Evolutionary conservation across 1,139 yeast species (phyloP).

Genomic region (Saccharomyces hybrid): DNA sequence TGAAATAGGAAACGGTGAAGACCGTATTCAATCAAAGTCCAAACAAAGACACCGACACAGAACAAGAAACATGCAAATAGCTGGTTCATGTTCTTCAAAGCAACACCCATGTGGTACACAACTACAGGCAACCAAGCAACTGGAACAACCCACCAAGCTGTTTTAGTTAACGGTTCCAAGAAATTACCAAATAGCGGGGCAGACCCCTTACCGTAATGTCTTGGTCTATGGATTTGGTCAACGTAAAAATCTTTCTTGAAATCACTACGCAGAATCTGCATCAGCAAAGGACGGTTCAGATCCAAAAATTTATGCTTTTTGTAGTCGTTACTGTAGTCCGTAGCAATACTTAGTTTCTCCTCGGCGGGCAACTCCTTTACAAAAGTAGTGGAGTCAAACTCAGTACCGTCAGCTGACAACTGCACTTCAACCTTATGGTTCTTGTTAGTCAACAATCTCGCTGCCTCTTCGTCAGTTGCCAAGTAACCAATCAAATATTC

Average conservation of each 20-base stretch:
- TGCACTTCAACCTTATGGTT: slow-evolving; percentile 37
- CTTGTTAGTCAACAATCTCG: slow-evolving; percentile 40
- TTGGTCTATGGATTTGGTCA: slow-evolving; percentile 94
- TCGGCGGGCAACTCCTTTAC: slow-evolving; percentile 58
- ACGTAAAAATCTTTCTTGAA: slow-evolving; percentile 83
- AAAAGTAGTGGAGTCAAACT: slow-evolving; percentile 45
- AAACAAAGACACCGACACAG: slow-evolving; percentile 64
- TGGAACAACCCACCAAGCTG: slow-evolving; percentile 85
- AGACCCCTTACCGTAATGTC: slow-evolving; percentile 86
- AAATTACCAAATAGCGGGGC: slow-evolving; percentile 80
- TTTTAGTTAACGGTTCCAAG: slow-evolving; percentile 59
- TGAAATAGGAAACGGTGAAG: slow-evolving; percentile 92
- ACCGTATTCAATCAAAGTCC: slow-evolving; percentile 87
- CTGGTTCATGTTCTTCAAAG: slow-evolving; percentile 34
- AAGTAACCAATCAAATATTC: slow-evolving; percentile 52
- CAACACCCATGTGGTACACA: slow-evolving; percentile 40
- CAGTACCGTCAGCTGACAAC: slow-evolving; percentile 24
- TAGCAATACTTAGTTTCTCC: slow-evolving; percentile 63
- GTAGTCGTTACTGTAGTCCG: slow-evolving; percentile 67
- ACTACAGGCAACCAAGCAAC: slow-evolving; percentile 79
- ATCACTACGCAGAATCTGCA: slow-evolving; percentile 66
- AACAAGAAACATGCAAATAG: slow-evolving; percentile 36
- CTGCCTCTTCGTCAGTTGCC: slow-evolving; percentile 56
- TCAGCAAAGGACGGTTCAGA: slow-evolving; percentile 66
- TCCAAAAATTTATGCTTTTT: slow-evolving; percentile 80